Conservation (phyloP, 495 filamentous ascomycete genomes). For the Lepraria neglecta region DNA sequence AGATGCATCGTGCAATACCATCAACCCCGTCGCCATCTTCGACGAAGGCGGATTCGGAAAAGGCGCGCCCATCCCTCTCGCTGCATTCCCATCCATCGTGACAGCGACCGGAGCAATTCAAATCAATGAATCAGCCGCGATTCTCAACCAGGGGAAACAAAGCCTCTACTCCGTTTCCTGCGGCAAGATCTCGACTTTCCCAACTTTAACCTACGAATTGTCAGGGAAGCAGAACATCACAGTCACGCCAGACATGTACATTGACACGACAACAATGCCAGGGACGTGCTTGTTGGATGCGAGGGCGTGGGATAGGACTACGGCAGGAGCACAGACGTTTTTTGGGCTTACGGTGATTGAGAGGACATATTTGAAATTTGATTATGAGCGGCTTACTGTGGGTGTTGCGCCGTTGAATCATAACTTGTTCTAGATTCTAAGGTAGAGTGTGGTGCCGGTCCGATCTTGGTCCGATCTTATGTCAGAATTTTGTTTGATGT, state of each 20-base stretch:
- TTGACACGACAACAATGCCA: background rate
- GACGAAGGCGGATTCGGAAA: background rate
- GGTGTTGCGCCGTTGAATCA: background rate
- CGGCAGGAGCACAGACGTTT: background rate
- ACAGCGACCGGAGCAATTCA: background rate
- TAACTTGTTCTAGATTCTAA: too few relatives aligned
- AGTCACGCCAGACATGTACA: conserved; percentile 3
- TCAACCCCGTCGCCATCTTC: background rate
- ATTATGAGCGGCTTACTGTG: background rate
- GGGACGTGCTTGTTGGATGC: background rate
- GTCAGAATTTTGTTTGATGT: too few relatives aligned
- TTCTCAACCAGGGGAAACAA: background rate
- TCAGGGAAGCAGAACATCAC: conserved; percentile 6
- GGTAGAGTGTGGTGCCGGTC: too few relatives aligned
- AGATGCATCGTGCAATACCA: background rate
- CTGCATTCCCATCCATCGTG: background rate
- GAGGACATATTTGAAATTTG: background rate
- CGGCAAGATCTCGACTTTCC: background rate
- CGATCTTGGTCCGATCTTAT: too few relatives aligned
- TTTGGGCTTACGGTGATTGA: background rate
- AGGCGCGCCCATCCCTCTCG: background rate
- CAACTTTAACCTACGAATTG: background rate
- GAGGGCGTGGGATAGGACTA: background rate
- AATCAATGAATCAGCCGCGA: background rate
- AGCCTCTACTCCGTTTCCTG: background rate